These are phyloP conservation scores for Mortierella antarctica DNA, from an alignment of 192 early-diverging fungal genomes.

Conservation along the genomic window DNA sequence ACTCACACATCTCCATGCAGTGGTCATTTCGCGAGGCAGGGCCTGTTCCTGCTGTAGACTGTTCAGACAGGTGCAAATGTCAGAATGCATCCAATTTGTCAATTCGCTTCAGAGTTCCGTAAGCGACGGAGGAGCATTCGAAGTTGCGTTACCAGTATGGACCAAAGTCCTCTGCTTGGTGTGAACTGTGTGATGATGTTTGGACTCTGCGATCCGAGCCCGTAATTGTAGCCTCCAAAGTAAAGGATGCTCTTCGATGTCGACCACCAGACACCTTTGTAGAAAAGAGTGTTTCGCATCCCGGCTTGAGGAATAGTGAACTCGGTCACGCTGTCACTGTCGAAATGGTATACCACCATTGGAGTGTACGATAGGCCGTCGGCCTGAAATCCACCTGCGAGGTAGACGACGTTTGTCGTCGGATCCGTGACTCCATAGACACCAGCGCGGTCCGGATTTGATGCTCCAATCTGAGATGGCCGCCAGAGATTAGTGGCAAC, in stretches of 20 bases:
- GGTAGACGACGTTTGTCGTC: neutral
- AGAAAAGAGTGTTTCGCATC: neutral
- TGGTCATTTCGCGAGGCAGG: neutral
- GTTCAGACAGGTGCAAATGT: too few relatives aligned
- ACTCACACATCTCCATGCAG: conserved; percentile 2
- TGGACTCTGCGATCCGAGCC: neutral
- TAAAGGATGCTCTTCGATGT: neutral
- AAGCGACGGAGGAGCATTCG: neutral
- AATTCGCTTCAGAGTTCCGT: too few relatives aligned
- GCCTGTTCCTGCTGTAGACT: neutral
- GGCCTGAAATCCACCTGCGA: neutral
- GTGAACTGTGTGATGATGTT: neutral
- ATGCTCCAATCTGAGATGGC: neutral
- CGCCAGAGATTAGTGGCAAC: neutral
- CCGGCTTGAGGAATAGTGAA: neutral
- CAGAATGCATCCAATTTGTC: too few relatives aligned
- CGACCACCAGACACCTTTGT: neutral
- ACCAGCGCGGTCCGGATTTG: neutral
- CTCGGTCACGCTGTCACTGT: neutral
- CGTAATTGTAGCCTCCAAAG: neutral
- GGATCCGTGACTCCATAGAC: neutral
- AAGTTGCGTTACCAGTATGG: neutral
- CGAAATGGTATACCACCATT: neutral
- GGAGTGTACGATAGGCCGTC: neutral
- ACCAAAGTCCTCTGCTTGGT: neutral